These are phyloP conservation scores for Auricularia heimuer DNA, from an alignment of 768 basidiomycete species.

Conservation along the genomic window DNA sequence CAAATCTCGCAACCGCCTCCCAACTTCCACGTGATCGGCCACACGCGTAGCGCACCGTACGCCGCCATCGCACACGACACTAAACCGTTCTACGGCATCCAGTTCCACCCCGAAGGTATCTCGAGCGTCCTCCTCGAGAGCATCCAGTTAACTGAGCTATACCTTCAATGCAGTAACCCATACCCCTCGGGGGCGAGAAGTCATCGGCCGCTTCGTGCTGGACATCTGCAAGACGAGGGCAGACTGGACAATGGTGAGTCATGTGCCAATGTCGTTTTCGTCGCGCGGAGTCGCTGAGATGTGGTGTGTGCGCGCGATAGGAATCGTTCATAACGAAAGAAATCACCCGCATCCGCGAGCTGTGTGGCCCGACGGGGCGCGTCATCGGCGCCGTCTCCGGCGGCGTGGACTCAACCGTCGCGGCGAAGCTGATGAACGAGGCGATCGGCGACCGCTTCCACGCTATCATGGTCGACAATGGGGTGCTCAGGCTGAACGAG, in stretches of 20 bases:
- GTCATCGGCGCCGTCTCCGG: slow-evolving; percentile 98
- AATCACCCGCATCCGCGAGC: slow-evolving; percentile 83
- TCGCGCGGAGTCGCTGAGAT: slow-evolving; percentile 2
- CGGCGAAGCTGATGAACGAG: slow-evolving; percentile 98
- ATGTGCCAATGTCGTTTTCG: slow-evolving; percentile 5
- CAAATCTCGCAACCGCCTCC: slow-evolving; percentile 75
- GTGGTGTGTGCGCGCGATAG: slow-evolving; percentile 26
- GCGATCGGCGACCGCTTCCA: slow-evolving; percentile 98
- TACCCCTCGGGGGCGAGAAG: slow-evolving; percentile 77
- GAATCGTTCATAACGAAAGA: slow-evolving; percentile 98
- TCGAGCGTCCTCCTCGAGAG: not conserved
- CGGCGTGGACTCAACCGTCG: slow-evolving; percentile 96
- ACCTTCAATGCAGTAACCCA: slow-evolving; percentile 56
- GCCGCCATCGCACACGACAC: slow-evolving; percentile 88
- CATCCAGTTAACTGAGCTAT: not conserved
- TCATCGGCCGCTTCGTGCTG: slow-evolving; percentile 77
- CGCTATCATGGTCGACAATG: slow-evolving; percentile 99
- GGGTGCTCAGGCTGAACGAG: slow-evolving; percentile 88
- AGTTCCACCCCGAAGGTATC: slow-evolving; percentile 82
- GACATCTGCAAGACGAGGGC: slow-evolving; percentile 72
- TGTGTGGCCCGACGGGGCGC: slow-evolving; percentile 88
- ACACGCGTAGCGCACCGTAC: slow-evolving; percentile 78
- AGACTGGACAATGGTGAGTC: slow-evolving; percentile 87
- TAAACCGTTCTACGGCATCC: slow-evolving; percentile 89
- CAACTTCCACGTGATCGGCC: slow-evolving; percentile 80